Base-by-base conservation (phyloP, 306 rosid genomes). In the Glycyrrhiza uralensis region DNA sequence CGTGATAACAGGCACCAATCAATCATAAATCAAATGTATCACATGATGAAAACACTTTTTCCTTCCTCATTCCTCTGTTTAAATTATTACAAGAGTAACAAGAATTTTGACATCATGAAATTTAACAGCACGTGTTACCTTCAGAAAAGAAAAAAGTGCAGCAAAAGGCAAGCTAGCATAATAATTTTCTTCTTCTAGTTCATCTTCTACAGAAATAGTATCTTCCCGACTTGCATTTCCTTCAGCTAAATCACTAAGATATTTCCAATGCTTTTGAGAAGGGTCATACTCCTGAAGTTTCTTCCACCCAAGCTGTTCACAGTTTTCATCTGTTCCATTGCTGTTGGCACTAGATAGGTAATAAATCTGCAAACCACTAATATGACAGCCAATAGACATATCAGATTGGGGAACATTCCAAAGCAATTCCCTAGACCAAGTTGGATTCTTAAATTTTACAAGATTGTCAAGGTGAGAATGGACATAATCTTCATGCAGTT, bases 101-200 rank as follows among this genome's bases (percentile, higher is more conserved):
- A 68, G 44, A 45, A 79, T 55, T 5, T n/a, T 46, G 54, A 42
- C 18, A 69, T 23, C 28, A 46, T 29, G 11, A 41, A 30, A 58
- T 30, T 44, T 6, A 51, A 47, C 13, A 23, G 74, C 45, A 58
- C 30, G 9, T 9, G 35, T n/a, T 86, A 93, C 98, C 97, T 90
- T 93, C 78, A 90, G 89, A 74, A 83, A 87, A 66, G 97, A 81
- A 81, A 87, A 90, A 60, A 89, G 89, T 29, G 96, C 93, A 22
- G 97, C 96, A 63, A 89, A 90, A 59, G 98, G 98, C 87, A 90
- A 88, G 84, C 92, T 90, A 29, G 98, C 85, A 52, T 87, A 91
- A 77, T 90, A 93, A 81, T 90, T 89, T 81, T 86, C 96, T 56
- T 89, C 97, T 65, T 89, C 92, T 41, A 67, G 58, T 44, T 90